A percentile compares a stretch with the other conserved stretches of the same genome.
Evolutionary conservation across 176 grass and related monocot species (phyloP).

Genomic region (Cymbopogon citratus): DNA sequence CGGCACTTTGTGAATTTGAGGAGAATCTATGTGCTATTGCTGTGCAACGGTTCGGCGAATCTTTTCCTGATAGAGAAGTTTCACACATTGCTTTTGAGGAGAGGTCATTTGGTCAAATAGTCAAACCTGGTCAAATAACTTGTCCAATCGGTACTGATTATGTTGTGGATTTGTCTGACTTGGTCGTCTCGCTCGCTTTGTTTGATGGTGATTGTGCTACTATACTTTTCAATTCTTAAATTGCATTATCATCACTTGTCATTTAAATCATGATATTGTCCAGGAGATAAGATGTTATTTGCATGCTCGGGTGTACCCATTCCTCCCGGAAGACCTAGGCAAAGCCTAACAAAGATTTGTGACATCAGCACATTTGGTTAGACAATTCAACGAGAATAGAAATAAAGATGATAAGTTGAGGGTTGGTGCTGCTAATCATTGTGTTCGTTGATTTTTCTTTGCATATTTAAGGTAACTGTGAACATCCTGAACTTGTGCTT

Average conservation of each 20-base stretch:
- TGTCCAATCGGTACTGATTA: background rate
- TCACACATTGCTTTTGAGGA: background rate
- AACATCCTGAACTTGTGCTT: background rate
- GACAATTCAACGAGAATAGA: background rate
- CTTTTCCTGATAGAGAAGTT: background rate
- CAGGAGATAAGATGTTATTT: slow-evolving; percentile 24
- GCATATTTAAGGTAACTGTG: background rate
- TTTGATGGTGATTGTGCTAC: slow-evolving; percentile 5
- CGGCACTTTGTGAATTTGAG: background rate
- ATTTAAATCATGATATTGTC: background rate
- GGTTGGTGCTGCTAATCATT: slow-evolving; percentile 6
- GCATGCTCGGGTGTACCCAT: slow-evolving; percentile 24
- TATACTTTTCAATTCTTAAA: background rate
- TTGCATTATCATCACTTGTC: background rate
- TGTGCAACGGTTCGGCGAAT: background rate
- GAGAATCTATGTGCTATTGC: background rate
- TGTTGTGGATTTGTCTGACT: background rate
- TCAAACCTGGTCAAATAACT: background rate
- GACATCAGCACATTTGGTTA: slow-evolving; percentile 16
- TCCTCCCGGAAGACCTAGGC: no score
- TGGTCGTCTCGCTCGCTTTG: background rate
- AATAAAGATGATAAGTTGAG: slow-evolving; percentile 14
- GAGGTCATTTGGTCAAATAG: background rate
- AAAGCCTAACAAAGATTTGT: slow-evolving; percentile 19
- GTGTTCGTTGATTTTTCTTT: background rate